Evolutionary conservation across 257 asterid genomes (phyloP).

Genomic region (Nyctanthes arbortristis): DNA sequence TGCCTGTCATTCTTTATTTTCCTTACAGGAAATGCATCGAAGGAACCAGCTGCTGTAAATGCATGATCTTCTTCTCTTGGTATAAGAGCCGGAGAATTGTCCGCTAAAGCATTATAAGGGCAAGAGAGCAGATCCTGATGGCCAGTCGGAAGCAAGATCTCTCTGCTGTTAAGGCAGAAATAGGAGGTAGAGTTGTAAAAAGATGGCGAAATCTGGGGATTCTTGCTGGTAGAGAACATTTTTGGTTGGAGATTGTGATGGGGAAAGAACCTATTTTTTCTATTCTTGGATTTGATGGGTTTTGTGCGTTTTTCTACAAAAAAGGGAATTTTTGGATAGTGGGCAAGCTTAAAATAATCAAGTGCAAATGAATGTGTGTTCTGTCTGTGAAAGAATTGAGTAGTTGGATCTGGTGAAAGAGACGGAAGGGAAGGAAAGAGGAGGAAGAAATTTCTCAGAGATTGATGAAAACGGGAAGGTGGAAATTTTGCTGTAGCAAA

Average conservation of each 20-base stretch:
- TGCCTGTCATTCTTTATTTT: constrained; percentile 60
- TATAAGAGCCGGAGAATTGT: constrained; percentile 21
- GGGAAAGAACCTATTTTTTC: no score
- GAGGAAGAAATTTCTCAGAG: not conserved
- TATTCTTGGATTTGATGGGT: not conserved
- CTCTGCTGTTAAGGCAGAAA: constrained; percentile 36
- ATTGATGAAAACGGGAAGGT: no score
- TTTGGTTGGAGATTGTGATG: not conserved
- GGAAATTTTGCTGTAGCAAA: no score
- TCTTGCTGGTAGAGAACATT: constrained; percentile 48
- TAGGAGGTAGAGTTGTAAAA: constrained; percentile 23
- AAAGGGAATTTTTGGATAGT: no score
- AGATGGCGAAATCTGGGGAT: constrained; percentile 40
- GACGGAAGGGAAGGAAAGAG: not conserved
- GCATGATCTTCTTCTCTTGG: no score
- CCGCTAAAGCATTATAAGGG: constrained; percentile 29
- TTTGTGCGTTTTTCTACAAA: no score
- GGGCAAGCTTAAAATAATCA: not conserved
- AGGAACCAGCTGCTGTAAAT: no score
- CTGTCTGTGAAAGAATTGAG: no score
- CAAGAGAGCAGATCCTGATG: constrained; percentile 33
- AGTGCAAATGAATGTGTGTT: not conserved
- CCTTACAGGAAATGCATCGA: constrained; percentile 7
- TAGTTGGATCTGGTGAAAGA: not conserved
- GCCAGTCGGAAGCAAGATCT: constrained; percentile 37